Conservation (phyloP, 495 filamentous ascomycete species). For the Parachaetomium inaequale region DNA sequence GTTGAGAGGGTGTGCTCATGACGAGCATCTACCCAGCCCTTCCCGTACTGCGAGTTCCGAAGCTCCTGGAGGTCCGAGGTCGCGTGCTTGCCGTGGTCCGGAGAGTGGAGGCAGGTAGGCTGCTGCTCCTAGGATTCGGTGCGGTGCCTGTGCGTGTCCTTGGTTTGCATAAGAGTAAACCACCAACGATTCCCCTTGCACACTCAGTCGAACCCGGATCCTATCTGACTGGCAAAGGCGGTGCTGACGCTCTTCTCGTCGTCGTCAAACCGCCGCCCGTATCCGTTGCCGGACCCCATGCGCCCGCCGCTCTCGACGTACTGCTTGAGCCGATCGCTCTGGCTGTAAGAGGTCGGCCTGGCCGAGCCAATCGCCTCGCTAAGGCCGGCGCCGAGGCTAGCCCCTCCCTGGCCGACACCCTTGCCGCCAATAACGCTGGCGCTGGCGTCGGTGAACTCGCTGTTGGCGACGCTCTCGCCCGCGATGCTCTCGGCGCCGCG, state of each 20-base stretch:
- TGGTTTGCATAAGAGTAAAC: slow-evolving; percentile 22
- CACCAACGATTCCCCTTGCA: slow-evolving; percentile 6
- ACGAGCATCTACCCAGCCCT: slow-evolving; percentile 16
- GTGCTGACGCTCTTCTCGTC: slow-evolving; percentile 94
- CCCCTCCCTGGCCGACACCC: slow-evolving; percentile 67
- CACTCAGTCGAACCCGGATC: slow-evolving; percentile 79
- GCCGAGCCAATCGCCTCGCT: slow-evolving; percentile 55
- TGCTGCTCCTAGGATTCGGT: slow-evolving; percentile 10
- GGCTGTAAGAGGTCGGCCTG: slow-evolving; percentile 45
- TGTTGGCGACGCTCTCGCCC: slow-evolving; percentile 85
- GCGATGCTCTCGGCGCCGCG: slow-evolving; percentile 72
- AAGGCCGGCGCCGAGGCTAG: slow-evolving; percentile 75
- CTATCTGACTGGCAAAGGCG: slow-evolving; percentile 92
- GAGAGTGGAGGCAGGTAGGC: slow-evolving; percentile 13
- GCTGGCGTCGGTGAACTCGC: slow-evolving; percentile 78
- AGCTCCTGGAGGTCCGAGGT: slow-evolving; percentile 14
- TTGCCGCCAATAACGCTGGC: slow-evolving; percentile 67
- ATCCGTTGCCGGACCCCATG: slow-evolving; percentile 63
- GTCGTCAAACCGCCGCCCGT: slow-evolving; percentile 80
- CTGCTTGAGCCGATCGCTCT: slow-evolving; percentile 69
- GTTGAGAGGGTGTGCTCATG: slow-evolving; percentile 8
- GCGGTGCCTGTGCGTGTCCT: slow-evolving; percentile 17
- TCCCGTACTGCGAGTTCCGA: neutral
- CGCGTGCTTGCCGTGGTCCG: slow-evolving; percentile 18
- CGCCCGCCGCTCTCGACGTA: slow-evolving; percentile 75